Evolutionary conservation across 768 basidiomycete genomes (phyloP), one percentile per base, ranked within the genome.

Genomic region (Daedaleopsis nitida): DNA sequence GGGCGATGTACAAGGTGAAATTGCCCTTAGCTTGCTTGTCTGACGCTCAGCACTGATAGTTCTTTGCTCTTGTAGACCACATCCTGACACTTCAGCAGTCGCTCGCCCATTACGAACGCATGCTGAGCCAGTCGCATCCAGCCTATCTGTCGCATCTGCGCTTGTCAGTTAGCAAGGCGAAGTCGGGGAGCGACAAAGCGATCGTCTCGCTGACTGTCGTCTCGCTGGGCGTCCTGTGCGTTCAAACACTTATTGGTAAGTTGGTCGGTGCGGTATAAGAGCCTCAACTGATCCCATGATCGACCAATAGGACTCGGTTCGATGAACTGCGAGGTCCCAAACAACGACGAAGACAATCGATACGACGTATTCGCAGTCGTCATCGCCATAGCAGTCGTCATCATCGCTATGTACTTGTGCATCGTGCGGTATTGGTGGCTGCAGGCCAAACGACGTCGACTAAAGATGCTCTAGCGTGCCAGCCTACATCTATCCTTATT

Each of bases 71-170:
- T 38, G 2, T 44, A 95, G 95, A 98, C 74, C 96, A 98, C 71
- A 94, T 97, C 65, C 73, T 95, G 23, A 87, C 92, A 3, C 77
- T 98, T 58, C 92, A 96, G 68, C 89, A 92, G 67, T 84, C 91
- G 1, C 81, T 98, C 58, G 81, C 77, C 12, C 90, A 96, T 73
- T 93, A 92, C 74, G 94, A 98, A 70, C 88, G 89, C 34, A 89
- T 94, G 76, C 80, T 98, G 52, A 87, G 88, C 64, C 88, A 96
- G 65, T 90, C 91, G 17, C 92, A 96, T 67, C 93, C 93, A 0
- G 87, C 87, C 1, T 96, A 96, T 72, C 77, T 96, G 7, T 84
- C 88, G 13, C 87, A 94, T 57, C 82, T 98, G 6, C 83, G 87
- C 8, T 75, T 88, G 1, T 81, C 81, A 16, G 82, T 86, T 38